phyloP scores from a whole-genome alignment of 2,329 filamentous ascomycete species.

The Fusarium sambucinum region DNA sequence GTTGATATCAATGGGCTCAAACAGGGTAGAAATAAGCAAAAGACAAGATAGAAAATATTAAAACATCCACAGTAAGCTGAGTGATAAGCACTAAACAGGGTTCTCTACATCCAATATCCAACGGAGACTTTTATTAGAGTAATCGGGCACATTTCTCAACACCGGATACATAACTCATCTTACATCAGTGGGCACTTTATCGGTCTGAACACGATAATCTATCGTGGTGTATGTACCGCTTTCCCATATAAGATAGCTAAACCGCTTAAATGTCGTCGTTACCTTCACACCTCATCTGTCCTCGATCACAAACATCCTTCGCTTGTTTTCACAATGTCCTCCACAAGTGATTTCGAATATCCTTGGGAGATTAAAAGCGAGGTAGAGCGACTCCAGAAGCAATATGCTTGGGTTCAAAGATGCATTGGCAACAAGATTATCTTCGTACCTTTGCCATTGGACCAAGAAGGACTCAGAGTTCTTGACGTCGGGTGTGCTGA shows the following conservation, averaged over 20 bases:
- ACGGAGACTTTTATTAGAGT: neutral
- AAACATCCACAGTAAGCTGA: neutral
- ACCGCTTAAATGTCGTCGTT: too few relatives aligned
- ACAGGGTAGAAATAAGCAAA: neutral
- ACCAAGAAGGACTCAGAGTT: constrained; percentile 7
- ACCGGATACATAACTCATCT: neutral
- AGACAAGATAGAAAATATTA: neutral
- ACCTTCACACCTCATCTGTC: neutral
- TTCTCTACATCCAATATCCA: neutral
- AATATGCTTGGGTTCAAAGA: constrained; percentile 26
- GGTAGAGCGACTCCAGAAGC: constrained; percentile 27
- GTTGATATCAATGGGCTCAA: too few relatives aligned
- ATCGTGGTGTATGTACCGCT: neutral
- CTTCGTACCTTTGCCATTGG: constrained; percentile 9
- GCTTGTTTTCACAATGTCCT: too few relatives aligned
- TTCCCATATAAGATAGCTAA: neutral
- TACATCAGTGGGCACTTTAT: too few relatives aligned
- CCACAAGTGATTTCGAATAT: neutral
- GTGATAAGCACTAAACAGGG: constrained; percentile 1
- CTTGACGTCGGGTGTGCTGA: constrained; percentile 31
- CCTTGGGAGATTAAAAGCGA: constrained; percentile 9
- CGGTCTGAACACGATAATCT: too few relatives aligned
- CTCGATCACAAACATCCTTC: neutral
- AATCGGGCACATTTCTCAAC: neutral
- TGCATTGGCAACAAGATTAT: constrained; percentile 18